Conservation (phyloP, 192 early-diverging fungal species). For the Chytriomyces hyalinus region DNA sequence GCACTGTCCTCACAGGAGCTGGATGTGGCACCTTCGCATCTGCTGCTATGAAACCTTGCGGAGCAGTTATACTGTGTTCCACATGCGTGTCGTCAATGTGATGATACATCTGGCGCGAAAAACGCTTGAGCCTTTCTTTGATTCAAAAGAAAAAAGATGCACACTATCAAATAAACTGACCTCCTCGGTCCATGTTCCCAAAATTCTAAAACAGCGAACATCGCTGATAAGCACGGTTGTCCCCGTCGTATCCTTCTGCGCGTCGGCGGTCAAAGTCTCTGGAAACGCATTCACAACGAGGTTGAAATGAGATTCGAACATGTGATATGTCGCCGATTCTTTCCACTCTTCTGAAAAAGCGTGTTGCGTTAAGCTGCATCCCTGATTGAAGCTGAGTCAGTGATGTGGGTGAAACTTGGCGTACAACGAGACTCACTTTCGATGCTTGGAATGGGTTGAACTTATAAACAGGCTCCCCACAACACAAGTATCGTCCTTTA, state of each 20-base stretch:
- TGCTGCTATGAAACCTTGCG: neutral
- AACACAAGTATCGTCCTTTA: slow-evolving; percentile 38
- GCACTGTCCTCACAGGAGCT: neutral
- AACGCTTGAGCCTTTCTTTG: neutral
- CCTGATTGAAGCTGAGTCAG: neutral
- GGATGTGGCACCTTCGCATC: neutral
- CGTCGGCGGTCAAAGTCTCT: neutral
- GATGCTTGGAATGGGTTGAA: slow-evolving; percentile 41
- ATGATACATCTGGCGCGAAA: neutral
- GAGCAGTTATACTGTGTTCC: neutral
- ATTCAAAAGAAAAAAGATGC: neutral
- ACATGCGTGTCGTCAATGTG: neutral
- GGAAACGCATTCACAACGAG: neutral
- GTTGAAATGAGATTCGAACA: slow-evolving; percentile 10
- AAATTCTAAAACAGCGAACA: slow-evolving; percentile 19
- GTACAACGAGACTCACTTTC: slow-evolving; percentile 14
- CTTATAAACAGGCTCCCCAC: slow-evolving; percentile 30
- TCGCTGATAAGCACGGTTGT: slow-evolving; percentile 5
- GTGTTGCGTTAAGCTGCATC: slow-evolving; percentile 15
- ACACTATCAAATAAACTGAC: neutral
- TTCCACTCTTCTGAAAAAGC: neutral
- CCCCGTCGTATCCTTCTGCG: neutral
- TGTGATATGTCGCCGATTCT: neutral
- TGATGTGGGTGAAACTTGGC: neutral
- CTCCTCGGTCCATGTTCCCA: slow-evolving; percentile 14